Percentiles rank a stretch among this genome's conserved stretches.
Evolutionary conservation across 257 asterid genomes (phyloP).

Genomic region (Salvia hispanica): DNA sequence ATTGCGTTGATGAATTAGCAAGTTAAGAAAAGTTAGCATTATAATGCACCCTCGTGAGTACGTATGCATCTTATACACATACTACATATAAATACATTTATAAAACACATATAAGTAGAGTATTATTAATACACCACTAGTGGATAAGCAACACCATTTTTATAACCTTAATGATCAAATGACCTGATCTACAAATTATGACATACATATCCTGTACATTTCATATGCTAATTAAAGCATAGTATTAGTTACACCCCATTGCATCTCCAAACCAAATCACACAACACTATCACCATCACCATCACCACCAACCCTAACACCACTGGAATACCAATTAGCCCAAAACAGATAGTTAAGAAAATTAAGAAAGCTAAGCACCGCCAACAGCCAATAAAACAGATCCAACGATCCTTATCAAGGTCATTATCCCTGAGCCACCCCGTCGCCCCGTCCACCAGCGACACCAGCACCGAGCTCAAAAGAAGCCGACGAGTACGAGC

Average conservation of each 20-base stretch:
- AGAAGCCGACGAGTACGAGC: conserved; percentile 89
- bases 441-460: conserved; percentile 70
- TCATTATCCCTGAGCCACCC: conserved; percentile 79
- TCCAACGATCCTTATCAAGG: conserved; percentile 81
- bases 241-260: no score
- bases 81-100: no score
- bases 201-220: not conserved
- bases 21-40: no score
- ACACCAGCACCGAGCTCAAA: conserved; percentile 76
- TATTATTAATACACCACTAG: no score
- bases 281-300: conserved; percentile 14
- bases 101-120: no score
- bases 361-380: conserved; percentile 65
- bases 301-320: conserved; percentile 45
- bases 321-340: conserved; percentile 58
- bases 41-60: no score
- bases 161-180: no score
- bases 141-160: no score
- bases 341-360: conserved; percentile 78
- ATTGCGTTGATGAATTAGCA: no score
- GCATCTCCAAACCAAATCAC: not conserved
- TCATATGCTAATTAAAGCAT: no score
- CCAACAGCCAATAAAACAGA: conserved; percentile 72
- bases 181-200: no score
- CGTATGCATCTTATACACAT: no score